Evolutionary conservation across 208 protist genomes (phyloP), one percentile per base, ranked within the genome.

Genomic region (Naegleria gruberi): DNA sequence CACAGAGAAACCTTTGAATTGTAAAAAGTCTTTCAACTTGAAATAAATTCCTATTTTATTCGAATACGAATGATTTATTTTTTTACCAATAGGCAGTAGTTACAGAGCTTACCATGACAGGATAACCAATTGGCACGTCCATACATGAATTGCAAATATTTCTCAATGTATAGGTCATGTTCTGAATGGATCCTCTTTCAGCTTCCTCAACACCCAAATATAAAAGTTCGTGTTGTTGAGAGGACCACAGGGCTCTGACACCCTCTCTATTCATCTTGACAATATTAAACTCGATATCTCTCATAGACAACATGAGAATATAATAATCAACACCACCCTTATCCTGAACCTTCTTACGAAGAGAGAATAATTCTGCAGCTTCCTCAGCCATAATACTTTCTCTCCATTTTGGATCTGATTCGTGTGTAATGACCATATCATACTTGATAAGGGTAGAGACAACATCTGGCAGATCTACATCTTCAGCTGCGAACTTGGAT

Each of bases 31-130:
- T 23, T 30, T 65, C 19, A 23, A 65, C 2, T 65, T 65, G 6
- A 30, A 65, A 23, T 65, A 15, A 55, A n/a, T n/a, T n/a, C n/a
- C n/a, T n/a, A n/a, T n/a, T n/a, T n/a, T n/a, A n/a, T 51, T 51
- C 4, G 12, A 51, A 51, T 51, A 51, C 46, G 12, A 4, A 51
- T 51, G 12, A 51, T 51, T 51, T 51, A 65, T 65, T 65, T 65
- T 2, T 30, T 82, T 88, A 88, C 44, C 44, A 88, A 65, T 88
- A 88, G 43, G 84, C 17, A 42, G 84, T 88, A 30, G 84, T 88
- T 15, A 88, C 10, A 43, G 84, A 42, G n/a, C 37, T 45, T 6
- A 88, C 43, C 12, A 65, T 45, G 0, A 65, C 84, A 40, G 84
- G 84, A 42, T 88, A 88, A 47, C 84, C 84, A 30, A 88, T 43